Conservation (phyloP, 768 basidiomycete genomes). For the Daedalea quercina region DNA sequence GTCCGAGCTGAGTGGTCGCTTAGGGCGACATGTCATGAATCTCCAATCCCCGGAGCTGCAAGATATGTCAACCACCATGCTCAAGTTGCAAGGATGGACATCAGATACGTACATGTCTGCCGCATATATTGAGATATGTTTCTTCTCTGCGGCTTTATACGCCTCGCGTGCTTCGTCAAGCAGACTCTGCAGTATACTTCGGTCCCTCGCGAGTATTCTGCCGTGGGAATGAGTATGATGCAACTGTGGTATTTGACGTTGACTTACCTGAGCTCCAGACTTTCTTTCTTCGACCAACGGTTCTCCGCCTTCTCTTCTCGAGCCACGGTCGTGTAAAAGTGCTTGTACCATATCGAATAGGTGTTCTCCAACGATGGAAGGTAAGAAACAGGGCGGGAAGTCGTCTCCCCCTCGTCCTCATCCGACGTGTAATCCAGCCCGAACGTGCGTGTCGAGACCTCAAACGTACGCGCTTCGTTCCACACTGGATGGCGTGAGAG, state of each 20-base stretch:
- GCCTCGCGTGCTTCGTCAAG: conserved; percentile 47
- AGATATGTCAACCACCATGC: conserved; percentile 24
- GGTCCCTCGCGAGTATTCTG: conserved; percentile 46
- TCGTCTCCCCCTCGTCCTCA: conserved; percentile 1
- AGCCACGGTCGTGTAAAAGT: conserved; percentile 23
- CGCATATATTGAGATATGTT: conserved; percentile 48
- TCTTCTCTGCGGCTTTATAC: conserved; percentile 44
- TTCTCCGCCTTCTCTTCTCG: conserved; percentile 29
- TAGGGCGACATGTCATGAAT: conserved; percentile 49
- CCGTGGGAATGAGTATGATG: background rate
- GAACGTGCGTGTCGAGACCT: conserved; percentile 15
- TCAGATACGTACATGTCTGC: conserved; percentile 31
- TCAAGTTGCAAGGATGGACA: background rate
- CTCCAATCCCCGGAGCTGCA: conserved; percentile 42
- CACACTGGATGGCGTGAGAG: conserved; percentile 53
- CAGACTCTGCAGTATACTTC: conserved; percentile 39
- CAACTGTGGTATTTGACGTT: background rate
- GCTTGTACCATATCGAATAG: conserved; percentile 43
- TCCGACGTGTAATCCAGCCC: conserved; percentile 3
- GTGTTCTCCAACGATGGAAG: conserved; percentile 10
- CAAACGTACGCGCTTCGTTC: conserved; percentile 24
- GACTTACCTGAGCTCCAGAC: background rate
- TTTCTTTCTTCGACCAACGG: background rate
- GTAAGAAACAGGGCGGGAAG: background rate
- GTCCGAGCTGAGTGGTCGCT: conserved; percentile 64